phyloP scores from a whole-genome alignment of 2,329 filamentous ascomycete species.

The Beauveria rudraprayagi region DNA sequence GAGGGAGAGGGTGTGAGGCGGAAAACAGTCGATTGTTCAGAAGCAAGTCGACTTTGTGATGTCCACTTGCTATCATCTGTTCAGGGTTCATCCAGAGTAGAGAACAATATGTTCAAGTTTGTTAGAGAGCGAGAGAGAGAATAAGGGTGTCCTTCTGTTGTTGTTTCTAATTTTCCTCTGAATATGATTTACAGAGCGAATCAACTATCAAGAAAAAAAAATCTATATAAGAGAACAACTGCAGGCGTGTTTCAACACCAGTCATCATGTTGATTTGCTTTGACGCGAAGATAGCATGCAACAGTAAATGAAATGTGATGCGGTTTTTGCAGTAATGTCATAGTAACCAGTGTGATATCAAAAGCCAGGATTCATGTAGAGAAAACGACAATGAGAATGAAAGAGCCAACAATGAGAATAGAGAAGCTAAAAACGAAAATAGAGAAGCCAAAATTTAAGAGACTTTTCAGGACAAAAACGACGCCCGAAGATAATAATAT shows the following conservation, averaged over 20 bases:
- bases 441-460: neutral
- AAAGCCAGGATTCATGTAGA: neutral
- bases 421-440: neutral
- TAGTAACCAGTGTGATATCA: conserved; percentile 1
- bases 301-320: neutral
- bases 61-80: neutral
- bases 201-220: conserved; percentile 6
- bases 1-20: neutral
- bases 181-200: neutral
- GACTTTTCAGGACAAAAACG: neutral
- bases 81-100: neutral
- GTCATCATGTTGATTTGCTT: too few species aligned
- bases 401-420: neutral
- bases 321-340: neutral
- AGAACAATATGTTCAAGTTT: neutral
- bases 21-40: neutral
- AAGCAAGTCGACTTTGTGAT: neutral
- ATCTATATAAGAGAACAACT: neutral
- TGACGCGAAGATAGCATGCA: neutral
- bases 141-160: neutral
- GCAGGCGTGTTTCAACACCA: too few species aligned
- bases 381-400: neutral
- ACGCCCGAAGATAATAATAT: neutral
- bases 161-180: neutral
- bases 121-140: too few species aligned